Evolutionary conservation across 495 filamentous ascomycete species (phyloP).

Genomic region (Tricharina praecox): DNA sequence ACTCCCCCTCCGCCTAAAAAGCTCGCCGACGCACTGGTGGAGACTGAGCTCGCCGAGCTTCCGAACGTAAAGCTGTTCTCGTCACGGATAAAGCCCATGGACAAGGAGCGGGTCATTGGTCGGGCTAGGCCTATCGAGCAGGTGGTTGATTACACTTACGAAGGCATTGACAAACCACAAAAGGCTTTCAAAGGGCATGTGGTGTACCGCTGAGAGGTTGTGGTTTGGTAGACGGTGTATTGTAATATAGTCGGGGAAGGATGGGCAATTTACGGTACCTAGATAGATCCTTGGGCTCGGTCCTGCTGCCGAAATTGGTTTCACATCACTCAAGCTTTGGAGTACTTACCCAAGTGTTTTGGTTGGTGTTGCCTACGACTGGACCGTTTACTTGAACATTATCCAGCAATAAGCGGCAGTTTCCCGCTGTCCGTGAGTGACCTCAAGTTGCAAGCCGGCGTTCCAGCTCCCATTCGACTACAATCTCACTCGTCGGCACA

Average conservation of each 20-base stretch:
- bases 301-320: no score
- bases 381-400: no score
- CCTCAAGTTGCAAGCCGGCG: no score
- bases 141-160: conserved; percentile 41
- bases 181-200: conserved; percentile 1
- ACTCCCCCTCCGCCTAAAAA: conserved; percentile 44
- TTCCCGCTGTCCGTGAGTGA: no score
- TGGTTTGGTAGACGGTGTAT: background rate
- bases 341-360: no score
- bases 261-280: no score
- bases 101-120: conserved; percentile 60
- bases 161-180: conserved; percentile 1
- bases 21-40: conserved; percentile 30
- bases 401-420: no score
- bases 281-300: no score
- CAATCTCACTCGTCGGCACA: no score
- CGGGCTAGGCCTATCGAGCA: conserved; percentile 70
- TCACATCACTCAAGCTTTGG: no score
- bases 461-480: no score
- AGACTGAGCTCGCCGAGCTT: conserved; percentile 33
- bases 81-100: conserved; percentile 43
- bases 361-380: no score
- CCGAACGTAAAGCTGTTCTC: conserved; percentile 53
- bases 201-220: background rate
- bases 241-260: conserved; percentile 3